Percentiles rank a stretch among this genome's conserved stretches.
These are phyloP conservation scores for Orbilia oligospora DNA, from an alignment of 2,329 filamentous ascomycete genomes.

Conservation along the genomic window DNA sequence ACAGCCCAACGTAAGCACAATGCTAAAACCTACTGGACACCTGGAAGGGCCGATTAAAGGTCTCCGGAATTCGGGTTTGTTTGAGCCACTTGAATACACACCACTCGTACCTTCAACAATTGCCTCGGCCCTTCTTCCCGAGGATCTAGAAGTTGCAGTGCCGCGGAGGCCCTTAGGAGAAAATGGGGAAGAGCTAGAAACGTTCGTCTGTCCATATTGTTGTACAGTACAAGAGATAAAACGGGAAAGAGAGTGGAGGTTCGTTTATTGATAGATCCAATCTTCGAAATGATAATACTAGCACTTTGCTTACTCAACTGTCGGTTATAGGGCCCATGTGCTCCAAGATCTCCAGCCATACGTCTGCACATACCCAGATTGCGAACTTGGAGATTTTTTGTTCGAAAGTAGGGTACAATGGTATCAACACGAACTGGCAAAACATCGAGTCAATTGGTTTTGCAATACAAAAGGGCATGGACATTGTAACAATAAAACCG, in stretches of 20 bases:
- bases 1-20: not conserved
- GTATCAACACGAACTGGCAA: constrained; percentile 66
- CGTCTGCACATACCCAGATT: constrained; percentile 66
- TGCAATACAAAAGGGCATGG: constrained; percentile 52
- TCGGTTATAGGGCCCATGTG: constrained; percentile 64
- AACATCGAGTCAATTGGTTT: constrained; percentile 64
- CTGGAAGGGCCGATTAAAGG: not conserved
- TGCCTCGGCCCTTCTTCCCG: not conserved
- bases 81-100: not conserved
- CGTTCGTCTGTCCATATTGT: not conserved
- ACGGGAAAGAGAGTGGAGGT: not conserved
- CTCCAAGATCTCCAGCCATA: constrained; percentile 66
- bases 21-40: not conserved
- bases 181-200: not conserved
- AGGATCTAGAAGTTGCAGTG: not conserved
- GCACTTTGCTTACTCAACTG: not conserved
- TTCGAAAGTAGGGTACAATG: constrained; percentile 65
- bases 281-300: no score
- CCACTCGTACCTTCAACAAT: not conserved
- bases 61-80: not conserved
- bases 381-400: constrained; percentile 62
- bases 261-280: not conserved
- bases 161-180: not conserved
- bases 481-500: not conserved
- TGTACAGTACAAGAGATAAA: not conserved